Percentiles rank a stretch among this genome's conserved stretches.
These are phyloP conservation scores for Fusarium coicis DNA, from an alignment of 2,329 filamentous ascomycete species.

Conservation along the genomic window DNA sequence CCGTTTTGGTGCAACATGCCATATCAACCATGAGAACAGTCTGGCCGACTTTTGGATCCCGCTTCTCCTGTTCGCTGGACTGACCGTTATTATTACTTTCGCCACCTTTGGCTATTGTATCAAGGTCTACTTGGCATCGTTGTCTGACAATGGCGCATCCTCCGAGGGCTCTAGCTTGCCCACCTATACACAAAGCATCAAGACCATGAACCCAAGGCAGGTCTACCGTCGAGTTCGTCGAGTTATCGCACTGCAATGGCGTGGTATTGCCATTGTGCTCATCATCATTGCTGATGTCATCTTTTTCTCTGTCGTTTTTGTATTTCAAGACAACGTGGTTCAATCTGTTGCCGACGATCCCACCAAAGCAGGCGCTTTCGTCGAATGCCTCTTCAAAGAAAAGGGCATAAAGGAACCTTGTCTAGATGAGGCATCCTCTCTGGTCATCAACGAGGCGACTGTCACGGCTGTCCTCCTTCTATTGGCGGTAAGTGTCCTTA, in stretches of 20 bases:
- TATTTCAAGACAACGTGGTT: conserved; percentile 83
- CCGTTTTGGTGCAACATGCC: conserved; percentile 90
- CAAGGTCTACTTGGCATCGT: conserved; percentile 89
- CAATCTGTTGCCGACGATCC: conserved; percentile 66
- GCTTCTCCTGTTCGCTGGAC: conserved; percentile 78
- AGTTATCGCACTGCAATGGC: conserved; percentile 92
- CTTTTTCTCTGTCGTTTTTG: conserved; percentile 92
- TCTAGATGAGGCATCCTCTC: conserved; percentile 63
- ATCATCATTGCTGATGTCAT: conserved; percentile 92
- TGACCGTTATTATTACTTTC: conserved; percentile 83
- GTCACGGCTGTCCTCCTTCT: conserved; percentile 85
- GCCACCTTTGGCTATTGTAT: conserved; percentile 92
- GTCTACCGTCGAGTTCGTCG: conserved; percentile 88
- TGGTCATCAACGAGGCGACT: conserved; percentile 80
- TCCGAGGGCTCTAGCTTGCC: conserved; percentile 79
- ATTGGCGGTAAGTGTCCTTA: conserved; percentile 70
- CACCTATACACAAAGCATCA: conserved; percentile 76
- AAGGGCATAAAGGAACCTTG: conserved; percentile 73
- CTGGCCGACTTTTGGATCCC: conserved; percentile 92
- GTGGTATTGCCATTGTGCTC: conserved; percentile 88
- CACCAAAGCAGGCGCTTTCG: conserved; percentile 70
- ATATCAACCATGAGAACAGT: conserved; percentile 91
- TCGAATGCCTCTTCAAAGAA: conserved; percentile 72
- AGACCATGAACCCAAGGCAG: conserved; percentile 82
- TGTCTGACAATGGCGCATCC: conserved; percentile 76